These are phyloP conservation scores for Xylariomycetidae sp. DNA, from an alignment of 2,329 filamentous ascomycete species.

Conservation along the genomic window DNA sequence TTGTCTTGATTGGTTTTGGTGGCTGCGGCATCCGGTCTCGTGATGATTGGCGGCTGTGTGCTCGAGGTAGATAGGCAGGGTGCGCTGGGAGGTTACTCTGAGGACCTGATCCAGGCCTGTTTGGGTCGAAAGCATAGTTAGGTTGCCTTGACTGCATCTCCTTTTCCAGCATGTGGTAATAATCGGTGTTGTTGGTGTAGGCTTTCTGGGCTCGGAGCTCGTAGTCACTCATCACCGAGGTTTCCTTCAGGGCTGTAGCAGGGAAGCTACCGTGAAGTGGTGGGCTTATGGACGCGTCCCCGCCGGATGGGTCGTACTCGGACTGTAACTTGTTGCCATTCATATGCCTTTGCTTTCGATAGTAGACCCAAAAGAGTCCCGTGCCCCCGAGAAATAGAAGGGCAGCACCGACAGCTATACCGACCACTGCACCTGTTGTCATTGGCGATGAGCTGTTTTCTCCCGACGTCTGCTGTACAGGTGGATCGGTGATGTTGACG, in stretches of 20 bases:
- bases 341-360: conserved; percentile 34
- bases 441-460: conserved; percentile 17
- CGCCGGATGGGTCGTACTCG: conserved; percentile 13
- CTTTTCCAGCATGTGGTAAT: conserved; percentile 34
- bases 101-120: conserved; percentile 13
- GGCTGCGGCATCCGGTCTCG: conserved; percentile 12
- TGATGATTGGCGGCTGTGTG: conserved; percentile 24
- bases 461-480: conserved; percentile 20
- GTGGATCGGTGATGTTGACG: conserved; percentile 34
- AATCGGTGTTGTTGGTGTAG: conserved; percentile 30
- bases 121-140: conserved; percentile 25
- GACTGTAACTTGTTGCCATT: conserved; percentile 24
- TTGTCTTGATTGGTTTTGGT: conserved; percentile 10
- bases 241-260: conserved; percentile 6
- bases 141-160: conserved; percentile 13
- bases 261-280: conserved; percentile 11
- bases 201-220: conserved; percentile 21
- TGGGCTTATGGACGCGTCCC: conserved; percentile 20
- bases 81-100: conserved; percentile 37
- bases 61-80: conserved; percentile 40
- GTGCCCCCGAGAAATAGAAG: conserved; percentile 36
- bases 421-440: conserved; percentile 42
- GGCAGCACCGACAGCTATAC: conserved; percentile 43
- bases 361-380: conserved; percentile 42
- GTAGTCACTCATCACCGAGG: conserved; percentile 16